Conservation (phyloP, 305 asterid genomes). For the Fraxinus latifolia region DNA sequence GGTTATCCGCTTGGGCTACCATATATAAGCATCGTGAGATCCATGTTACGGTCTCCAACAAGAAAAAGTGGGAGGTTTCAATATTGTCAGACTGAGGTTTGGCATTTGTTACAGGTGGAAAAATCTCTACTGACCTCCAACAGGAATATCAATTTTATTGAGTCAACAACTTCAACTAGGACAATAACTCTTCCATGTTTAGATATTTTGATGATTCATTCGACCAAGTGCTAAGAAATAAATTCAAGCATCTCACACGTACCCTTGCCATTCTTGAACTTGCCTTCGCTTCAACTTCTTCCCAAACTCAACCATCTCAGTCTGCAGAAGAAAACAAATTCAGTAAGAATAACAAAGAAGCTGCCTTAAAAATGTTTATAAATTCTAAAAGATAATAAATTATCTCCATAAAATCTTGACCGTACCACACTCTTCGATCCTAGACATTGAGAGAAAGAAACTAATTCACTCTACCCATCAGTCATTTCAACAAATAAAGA, state of each 20-base stretch:
- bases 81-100: background rate
- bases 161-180: slow-evolving; percentile 12
- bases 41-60: background rate
- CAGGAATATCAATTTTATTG: background rate
- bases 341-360: slow-evolving; percentile 19
- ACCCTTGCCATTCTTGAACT: slow-evolving; percentile 36
- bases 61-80: background rate
- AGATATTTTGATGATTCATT: background rate
- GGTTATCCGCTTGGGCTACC: background rate
- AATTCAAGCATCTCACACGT: slow-evolving; percentile 27
- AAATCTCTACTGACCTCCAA: background rate
- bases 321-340: slow-evolving; percentile 34
- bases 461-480: background rate
- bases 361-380: background rate
- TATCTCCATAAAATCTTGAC: background rate
- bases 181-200: background rate
- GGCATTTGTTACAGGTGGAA: background rate
- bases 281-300: slow-evolving; percentile 93
- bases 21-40: background rate
- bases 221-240: background rate
- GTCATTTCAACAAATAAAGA: background rate
- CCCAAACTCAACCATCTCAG: slow-evolving; percentile 93
- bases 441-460: background rate
- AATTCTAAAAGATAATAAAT: background rate
- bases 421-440: slow-evolving; percentile 10